These are phyloP conservation scores for Neofusicoccum sp. DNA, from an alignment of 2,329 filamentous ascomycete genomes.

Conservation along the genomic window DNA sequence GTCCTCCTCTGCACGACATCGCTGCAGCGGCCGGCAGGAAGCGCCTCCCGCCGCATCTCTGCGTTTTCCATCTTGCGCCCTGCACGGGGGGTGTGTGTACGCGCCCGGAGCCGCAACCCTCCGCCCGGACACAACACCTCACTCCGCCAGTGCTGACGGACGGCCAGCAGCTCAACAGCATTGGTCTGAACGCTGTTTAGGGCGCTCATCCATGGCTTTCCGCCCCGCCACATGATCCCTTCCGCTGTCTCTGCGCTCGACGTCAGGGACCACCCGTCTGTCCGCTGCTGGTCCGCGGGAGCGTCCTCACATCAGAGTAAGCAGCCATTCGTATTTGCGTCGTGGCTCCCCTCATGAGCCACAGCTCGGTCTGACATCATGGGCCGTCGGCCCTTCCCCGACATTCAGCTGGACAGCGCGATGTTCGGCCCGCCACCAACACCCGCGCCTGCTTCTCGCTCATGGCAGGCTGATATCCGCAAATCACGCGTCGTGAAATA, in stretches of 20 bases:
- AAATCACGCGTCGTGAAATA: not conserved
- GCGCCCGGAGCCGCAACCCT: not conserved
- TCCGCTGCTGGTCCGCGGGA: not conserved
- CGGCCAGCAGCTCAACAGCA: not conserved
- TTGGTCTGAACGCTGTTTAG: not conserved
- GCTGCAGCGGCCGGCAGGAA: no score
- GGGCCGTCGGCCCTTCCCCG: no score
- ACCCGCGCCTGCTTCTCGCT: not conserved
- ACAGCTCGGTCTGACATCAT: not conserved
- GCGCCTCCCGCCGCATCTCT: not conserved
- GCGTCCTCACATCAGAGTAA: conserved; percentile 10
- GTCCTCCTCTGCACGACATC: not conserved
- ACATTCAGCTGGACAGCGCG: not conserved
- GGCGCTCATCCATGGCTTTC: not conserved
- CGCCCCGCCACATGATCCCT: not conserved
- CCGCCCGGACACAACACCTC: not conserved
- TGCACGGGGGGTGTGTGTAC: no score
- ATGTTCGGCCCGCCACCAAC: not conserved
- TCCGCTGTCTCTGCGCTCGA: not conserved
- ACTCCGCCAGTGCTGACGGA: not conserved
- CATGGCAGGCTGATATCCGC: not conserved
- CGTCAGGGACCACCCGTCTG: not conserved
- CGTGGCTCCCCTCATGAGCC: not conserved
- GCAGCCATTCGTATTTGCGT: not conserved
- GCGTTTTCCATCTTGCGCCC: not conserved